Evolutionary conservation across 257 asterid genomes (phyloP).

Genomic region (Przewalskia tangutica): DNA sequence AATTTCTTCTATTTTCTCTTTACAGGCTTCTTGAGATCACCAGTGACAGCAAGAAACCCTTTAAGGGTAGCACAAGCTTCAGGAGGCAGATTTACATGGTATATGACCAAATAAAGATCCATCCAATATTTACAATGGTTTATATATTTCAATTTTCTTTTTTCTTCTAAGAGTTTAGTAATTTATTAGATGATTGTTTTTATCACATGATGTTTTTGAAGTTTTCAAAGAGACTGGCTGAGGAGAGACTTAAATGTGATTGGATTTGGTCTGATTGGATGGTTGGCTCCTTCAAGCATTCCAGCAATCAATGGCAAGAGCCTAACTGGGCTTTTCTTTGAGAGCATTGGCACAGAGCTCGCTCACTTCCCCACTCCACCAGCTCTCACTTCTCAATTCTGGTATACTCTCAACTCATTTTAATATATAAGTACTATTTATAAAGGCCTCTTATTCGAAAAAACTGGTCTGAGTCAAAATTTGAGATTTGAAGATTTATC

Average conservation of each 20-base stretch:
- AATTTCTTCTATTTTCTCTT: background rate
- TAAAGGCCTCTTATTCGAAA: too few relatives aligned
- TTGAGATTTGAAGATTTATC: too few relatives aligned
- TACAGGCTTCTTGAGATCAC: slow-evolving; percentile 47
- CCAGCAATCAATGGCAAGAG: slow-evolving; percentile 77
- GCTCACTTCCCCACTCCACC: slow-evolving; percentile 85
- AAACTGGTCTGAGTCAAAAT: too few relatives aligned
- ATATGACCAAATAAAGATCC: background rate
- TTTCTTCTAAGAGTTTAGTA: background rate
- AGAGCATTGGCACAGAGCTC: slow-evolving; percentile 82
- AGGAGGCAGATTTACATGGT: slow-evolving; percentile 73
- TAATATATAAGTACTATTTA: too few relatives aligned
- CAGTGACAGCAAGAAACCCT: slow-evolving; percentile 60
- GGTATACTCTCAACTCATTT: slow-evolving; percentile 25
- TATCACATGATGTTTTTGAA: slow-evolving; percentile 11
- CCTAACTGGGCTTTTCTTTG: slow-evolving; percentile 75
- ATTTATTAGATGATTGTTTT: background rate
- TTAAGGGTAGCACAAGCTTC: slow-evolving; percentile 54
- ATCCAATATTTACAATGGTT: background rate
- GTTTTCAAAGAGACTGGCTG: slow-evolving; percentile 82
- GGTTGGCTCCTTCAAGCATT: slow-evolving; percentile 90
- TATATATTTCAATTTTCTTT: too few relatives aligned
- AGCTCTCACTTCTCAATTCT: slow-evolving; percentile 65
- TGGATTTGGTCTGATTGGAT: slow-evolving; percentile 88
- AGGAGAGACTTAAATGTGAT: slow-evolving; percentile 84